Conservation (phyloP, 768 basidiomycete species). For the Calocera viscosa region DNA sequence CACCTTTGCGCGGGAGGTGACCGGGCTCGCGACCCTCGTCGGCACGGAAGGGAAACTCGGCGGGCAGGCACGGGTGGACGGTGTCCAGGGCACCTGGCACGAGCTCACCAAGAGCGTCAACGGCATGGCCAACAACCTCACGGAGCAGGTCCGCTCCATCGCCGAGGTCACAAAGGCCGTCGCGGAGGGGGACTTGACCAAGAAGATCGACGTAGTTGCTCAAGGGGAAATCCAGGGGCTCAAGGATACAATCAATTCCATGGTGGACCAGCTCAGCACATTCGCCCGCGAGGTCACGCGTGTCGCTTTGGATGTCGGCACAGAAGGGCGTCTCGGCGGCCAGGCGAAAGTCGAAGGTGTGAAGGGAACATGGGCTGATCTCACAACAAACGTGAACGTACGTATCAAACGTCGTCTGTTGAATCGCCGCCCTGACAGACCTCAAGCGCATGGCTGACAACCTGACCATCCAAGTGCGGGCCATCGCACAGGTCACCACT, state of each 20-base stretch:
- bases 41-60: slow-evolving; percentile 35
- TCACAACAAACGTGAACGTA: slow-evolving; percentile 20
- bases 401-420: background rate
- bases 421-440: background rate
- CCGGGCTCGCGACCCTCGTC: slow-evolving; percentile 33
- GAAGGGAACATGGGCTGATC: slow-evolving; percentile 33
- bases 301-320: slow-evolving; percentile 37
- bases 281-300: slow-evolving; percentile 21
- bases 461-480: slow-evolving; percentile 74
- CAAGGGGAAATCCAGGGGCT: slow-evolving; percentile 29
- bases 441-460: slow-evolving; percentile 75
- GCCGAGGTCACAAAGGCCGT: slow-evolving; percentile 24
- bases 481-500: slow-evolving; percentile 71
- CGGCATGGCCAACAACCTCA: slow-evolving; percentile 19
- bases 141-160: slow-evolving; percentile 21
- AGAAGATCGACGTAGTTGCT: slow-evolving; percentile 31
- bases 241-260: slow-evolving; percentile 30
- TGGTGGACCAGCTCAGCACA: slow-evolving; percentile 15
- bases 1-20: slow-evolving; percentile 49
- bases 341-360: slow-evolving; percentile 28
- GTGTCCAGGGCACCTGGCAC: slow-evolving; percentile 33
- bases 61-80: slow-evolving; percentile 31
- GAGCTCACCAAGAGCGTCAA: slow-evolving; percentile 21
- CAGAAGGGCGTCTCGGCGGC: slow-evolving; percentile 25
- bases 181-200: slow-evolving; percentile 28